phyloP scores from a whole-genome alignment of 495 filamentous ascomycete species.

The Immersiella caudata region DNA sequence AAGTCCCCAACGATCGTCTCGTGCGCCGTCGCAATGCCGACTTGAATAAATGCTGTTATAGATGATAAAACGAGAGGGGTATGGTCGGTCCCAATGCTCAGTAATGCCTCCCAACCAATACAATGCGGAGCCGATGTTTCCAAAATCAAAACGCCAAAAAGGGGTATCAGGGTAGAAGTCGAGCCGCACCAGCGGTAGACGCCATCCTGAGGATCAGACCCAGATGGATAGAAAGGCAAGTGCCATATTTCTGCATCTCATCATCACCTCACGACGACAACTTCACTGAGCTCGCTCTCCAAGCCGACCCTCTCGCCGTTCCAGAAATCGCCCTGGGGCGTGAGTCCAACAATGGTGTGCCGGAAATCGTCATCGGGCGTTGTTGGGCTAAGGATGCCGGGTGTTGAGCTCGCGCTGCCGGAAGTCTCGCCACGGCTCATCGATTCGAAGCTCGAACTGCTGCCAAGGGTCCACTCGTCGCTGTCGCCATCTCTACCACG shows the following conservation, averaged over 20 bases:
- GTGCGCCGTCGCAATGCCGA: constrained; percentile 13
- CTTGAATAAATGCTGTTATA: constrained; percentile 9
- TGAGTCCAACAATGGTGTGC: constrained; percentile 28
- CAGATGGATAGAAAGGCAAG: neutral
- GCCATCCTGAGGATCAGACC: neutral
- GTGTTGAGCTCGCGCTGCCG: constrained; percentile 40
- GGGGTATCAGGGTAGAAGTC: neutral
- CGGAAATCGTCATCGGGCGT: constrained; percentile 36
- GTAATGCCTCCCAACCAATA: neutral
- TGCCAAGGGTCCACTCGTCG: constrained; percentile 53
- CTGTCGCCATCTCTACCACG: constrained; percentile 32
- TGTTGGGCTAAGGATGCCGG: constrained; percentile 47
- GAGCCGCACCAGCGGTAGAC: neutral
- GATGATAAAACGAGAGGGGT: constrained; percentile 7
- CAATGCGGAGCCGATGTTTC: neutral
- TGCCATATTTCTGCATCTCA: neutral
- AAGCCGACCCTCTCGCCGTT: constrained; percentile 28
- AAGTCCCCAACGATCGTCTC: constrained; percentile 1
- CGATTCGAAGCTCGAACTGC: constrained; percentile 43
- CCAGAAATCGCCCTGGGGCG: constrained; percentile 38
- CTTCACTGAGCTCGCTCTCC: constrained; percentile 38
- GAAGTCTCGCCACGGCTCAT: constrained; percentile 40
- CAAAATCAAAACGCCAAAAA: neutral
- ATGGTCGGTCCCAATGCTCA: constrained; percentile 6
- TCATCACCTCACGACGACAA: constrained; percentile 33